Evolutionary conservation across 2,329 filamentous ascomycete species (phyloP), one percentile per base, ranked within the genome.

Genomic region (Exophiala calicioides): DNA sequence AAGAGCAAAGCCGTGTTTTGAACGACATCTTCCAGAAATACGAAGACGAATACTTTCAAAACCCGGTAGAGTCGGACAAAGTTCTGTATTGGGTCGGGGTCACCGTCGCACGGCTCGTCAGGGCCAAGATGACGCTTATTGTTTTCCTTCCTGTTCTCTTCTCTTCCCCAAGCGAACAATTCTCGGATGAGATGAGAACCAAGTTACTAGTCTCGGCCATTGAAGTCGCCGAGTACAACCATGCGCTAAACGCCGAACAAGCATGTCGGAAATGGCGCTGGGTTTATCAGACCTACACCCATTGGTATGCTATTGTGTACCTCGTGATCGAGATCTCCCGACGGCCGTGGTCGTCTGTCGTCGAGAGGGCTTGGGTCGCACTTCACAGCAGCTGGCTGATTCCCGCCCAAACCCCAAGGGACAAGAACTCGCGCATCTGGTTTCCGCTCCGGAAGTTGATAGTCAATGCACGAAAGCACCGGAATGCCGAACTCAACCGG

Each of bases 111-210:
- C 79, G 85, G 4, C 73, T 91, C 20, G 81, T 90, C 51, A 80
- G 89, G 68, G 82, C 83, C 37, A 90, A 90, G 66, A 81, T 90
- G 73, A 87, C 82, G 68, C 75, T 93, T 24, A 77, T 90, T 47
- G 77, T 88, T 3, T 86, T 90, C 59, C 83, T 90, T 56, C 86
- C 86, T 0, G 58, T 74, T 1, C 61, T 81, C 2, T 74, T 79
- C 29, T 52, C 47, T n/a, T 41, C 50, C 4, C 40, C 50, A 3
- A 50, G 39, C 31, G 64, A 69, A 9, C 55, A 67, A 2, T 62
- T 69, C 2, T 61, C 66, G 3, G 58, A 63, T 30, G 62, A 68
- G 27, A 62, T 64, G 9, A 61, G 63, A 37, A 63, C 65, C 24
- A 65, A 64, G 16, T 57, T 72, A 2, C 59, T 72, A 13, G 58